A percentile compares a stretch with the other conserved stretches of the same genome.
Evolutionary conservation across 2,329 filamentous ascomycete genomes (phyloP).

Genomic region (Pyricularia pennisetigena): DNA sequence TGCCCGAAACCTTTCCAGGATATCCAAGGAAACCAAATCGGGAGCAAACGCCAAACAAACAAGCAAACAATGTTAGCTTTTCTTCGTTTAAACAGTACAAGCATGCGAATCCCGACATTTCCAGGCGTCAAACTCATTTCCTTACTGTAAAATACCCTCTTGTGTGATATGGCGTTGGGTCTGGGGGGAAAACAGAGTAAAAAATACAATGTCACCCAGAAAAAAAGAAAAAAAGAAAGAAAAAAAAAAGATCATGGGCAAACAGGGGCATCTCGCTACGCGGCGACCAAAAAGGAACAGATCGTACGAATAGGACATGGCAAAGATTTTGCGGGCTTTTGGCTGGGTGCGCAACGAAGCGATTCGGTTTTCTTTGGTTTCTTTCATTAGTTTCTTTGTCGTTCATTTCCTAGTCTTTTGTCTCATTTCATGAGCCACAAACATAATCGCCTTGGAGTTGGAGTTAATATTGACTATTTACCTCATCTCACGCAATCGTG

Average conservation of each 20-base stretch:
- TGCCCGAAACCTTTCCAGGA: neutral
- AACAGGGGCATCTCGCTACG: conserved; percentile 11
- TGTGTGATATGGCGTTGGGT: conserved; percentile 1
- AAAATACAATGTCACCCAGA: neutral
- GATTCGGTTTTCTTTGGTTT: neutral
- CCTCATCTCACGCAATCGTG: neutral
- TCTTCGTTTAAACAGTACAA: neutral
- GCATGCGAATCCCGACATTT: neutral
- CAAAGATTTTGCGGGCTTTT: neutral
- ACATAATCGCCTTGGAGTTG: neutral
- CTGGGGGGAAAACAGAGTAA: neutral
- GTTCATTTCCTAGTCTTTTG: neutral
- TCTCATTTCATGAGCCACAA: neutral
- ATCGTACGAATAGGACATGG: conserved; percentile 8
- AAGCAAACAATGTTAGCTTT: neutral
- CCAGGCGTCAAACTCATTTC: neutral
- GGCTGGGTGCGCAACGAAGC: neutral
- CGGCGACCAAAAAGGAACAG: conserved; percentile 10
- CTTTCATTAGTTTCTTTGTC: neutral
- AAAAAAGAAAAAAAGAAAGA: neutral
- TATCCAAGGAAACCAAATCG: neutral
- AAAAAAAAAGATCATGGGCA: conserved; percentile 13
- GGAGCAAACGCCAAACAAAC: neutral
- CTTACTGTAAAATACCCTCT: conserved; percentile 20
- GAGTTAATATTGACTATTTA: neutral